Evolutionary conservation across 2,329 filamentous ascomycete genomes (phyloP), one percentile per base, ranked within the genome.

Genomic region (Ceratocystis lukuohia): DNA sequence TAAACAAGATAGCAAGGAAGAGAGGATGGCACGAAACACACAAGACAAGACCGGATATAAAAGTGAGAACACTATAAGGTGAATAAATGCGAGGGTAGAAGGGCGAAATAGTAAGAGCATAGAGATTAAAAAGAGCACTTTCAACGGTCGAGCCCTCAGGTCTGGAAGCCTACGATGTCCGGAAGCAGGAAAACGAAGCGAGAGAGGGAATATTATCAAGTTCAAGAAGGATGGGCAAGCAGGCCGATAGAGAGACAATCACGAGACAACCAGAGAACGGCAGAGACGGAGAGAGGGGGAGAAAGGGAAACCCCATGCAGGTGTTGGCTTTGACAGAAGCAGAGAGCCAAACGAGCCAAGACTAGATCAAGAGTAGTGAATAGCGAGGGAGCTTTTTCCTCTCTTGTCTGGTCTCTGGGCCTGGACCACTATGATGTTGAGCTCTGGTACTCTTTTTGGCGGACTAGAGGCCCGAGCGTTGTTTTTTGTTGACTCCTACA

Each of bases 111-210:
- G 48, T 8, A 22, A 50, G 22, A 50, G 6, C 3, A 25, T 10
- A 4, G 45, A 17, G 10, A 48, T 6, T n/a, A 20, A 48, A 48
- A 48, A 48, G 45, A 25, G 15, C 50, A 28, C 50, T 20, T 28
- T 12, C 8, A 15, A 8, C 22, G 25, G 50, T 56, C 20, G 15
- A 33, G n/a, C 53, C 25, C 28, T 41, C 12, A 41, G 28, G 8
- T 59, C 28, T 59, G 25, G 5, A 30, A 59, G 56, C 20, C 56
- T 15, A 59, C 56, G 17, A 37, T 41, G 10, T 59, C 56, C 56
- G 56, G 56, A 59, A 59, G 56, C 12, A 37, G 56, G 8, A 37
- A 59, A 59, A 20, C 56, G 48, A 59, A 30, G 56, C 56, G 28
- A 59, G 15, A 30, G 30, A 59, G 28, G 17, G 56, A 57, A 28